A percentile compares a stretch with the other conserved stretches of the same genome.
These are phyloP conservation scores for Microstegium vimineum DNA, from an alignment of 176 grass and related monocot genomes.

Conservation along the genomic window DNA sequence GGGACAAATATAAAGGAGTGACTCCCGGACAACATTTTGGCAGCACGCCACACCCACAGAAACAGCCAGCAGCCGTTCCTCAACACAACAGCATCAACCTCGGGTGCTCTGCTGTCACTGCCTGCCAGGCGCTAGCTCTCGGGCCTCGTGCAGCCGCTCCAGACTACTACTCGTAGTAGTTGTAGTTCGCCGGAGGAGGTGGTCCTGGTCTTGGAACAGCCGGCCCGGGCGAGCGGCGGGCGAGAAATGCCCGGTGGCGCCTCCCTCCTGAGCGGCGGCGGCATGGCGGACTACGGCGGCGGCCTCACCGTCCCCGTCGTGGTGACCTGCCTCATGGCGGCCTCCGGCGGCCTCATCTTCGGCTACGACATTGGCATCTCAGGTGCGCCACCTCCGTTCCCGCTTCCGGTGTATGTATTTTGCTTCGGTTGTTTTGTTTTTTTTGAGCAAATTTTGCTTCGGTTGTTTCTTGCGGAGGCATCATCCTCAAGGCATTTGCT, in stretches of 20 bases:
- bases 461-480: neutral
- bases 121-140: no score
- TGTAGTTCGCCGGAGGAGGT: neutral
- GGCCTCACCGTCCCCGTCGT: slow-evolving; percentile 60
- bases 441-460: no score
- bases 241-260: slow-evolving; percentile 42
- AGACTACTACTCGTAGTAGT: no score
- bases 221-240: neutral
- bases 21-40: no score
- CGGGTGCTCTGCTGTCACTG: no score
- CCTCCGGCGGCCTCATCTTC: slow-evolving; percentile 92
- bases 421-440: neutral
- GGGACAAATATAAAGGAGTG: no score
- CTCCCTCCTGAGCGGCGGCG: slow-evolving; percentile 19
- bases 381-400: slow-evolving; percentile 28
- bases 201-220: neutral
- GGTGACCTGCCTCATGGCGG: slow-evolving; percentile 86
- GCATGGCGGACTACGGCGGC: slow-evolving; percentile 45
- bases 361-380: slow-evolving; percentile 99
- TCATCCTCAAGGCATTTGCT: neutral
- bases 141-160: no score
- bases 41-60: no score
- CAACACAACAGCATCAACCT: no score
- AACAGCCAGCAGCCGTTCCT: no score
- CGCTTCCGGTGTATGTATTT: no score